These are phyloP conservation scores for Pyrus bretschneideri DNA, from an alignment of 306 rosid genomes.

Conservation along the genomic window DNA sequence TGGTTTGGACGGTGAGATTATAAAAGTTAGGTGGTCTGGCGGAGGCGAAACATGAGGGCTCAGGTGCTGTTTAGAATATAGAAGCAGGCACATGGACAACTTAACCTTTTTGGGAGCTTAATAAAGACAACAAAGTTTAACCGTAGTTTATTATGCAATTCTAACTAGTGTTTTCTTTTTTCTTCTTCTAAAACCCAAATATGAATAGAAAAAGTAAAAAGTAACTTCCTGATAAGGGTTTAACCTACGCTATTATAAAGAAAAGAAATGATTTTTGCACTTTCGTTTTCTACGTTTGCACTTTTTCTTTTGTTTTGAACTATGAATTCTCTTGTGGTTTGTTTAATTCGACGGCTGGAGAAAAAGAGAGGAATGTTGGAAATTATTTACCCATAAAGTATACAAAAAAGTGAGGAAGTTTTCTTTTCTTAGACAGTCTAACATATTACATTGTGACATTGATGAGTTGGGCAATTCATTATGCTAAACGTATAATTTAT, in stretches of 20 bases:
- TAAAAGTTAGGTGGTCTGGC: conserved; percentile 61
- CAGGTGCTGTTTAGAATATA: conserved; percentile 19
- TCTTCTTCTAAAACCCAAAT: background rate
- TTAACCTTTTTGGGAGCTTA: conserved; percentile 44
- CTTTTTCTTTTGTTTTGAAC: too few relatives aligned
- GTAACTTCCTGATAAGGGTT: background rate
- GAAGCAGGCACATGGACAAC: conserved; percentile 65
- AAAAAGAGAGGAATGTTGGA: too few relatives aligned
- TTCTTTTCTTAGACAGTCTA: too few relatives aligned
- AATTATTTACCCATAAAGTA: background rate
- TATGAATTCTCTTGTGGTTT: too few relatives aligned
- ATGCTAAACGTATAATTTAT: too few relatives aligned
- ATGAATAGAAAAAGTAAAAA: background rate
- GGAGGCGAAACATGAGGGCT: conserved; percentile 64
- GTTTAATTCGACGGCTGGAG: too few relatives aligned
- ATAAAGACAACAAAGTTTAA: conserved; percentile 44
- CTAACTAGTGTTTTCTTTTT: conserved; percentile 1
- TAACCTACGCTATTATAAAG: background rate
- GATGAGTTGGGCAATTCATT: background rate
- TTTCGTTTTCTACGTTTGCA: too few relatives aligned
- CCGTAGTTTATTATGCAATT: conserved; percentile 32
- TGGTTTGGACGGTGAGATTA: conserved; percentile 54
- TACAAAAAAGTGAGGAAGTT: background rate
- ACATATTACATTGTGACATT: background rate
- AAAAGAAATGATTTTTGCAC: too few relatives aligned